Conservation (phyloP, 2,329 filamentous ascomycete genomes). For the Fusarium decemcellulare region DNA sequence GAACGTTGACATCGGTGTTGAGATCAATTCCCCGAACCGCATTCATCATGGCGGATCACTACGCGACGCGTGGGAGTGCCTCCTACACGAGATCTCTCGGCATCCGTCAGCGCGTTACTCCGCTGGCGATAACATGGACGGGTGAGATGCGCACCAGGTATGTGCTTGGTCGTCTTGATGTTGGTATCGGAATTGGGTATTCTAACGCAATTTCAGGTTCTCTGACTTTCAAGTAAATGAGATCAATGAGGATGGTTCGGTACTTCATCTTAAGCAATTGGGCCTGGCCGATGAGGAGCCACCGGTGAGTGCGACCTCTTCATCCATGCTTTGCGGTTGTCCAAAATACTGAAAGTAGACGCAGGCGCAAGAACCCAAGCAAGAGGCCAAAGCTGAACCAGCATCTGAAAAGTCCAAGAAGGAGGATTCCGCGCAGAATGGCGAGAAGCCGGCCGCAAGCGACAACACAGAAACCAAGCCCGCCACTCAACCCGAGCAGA, state of each 20-base stretch:
- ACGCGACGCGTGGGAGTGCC: slow-evolving; percentile 49
- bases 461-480: slow-evolving; percentile 37
- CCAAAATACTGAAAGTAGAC: slow-evolving; percentile 23
- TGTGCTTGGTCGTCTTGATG: slow-evolving; percentile 15
- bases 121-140: slow-evolving; percentile 54
- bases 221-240: slow-evolving; percentile 96
- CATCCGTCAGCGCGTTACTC: slow-evolving; percentile 57
- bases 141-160: slow-evolving; percentile 58
- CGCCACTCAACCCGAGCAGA: slow-evolving; percentile 36
- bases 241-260: slow-evolving; percentile 81
- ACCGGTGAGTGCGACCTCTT: slow-evolving; percentile 19
- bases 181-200: slow-evolving; percentile 2
- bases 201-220: slow-evolving; percentile 67
- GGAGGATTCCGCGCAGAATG: slow-evolving; percentile 27
- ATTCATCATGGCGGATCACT: slow-evolving; percentile 51
- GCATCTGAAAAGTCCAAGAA: slow-evolving; percentile 26
- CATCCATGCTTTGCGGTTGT: neutral
- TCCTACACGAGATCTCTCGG: slow-evolving; percentile 55
- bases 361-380: slow-evolving; percentile 32
- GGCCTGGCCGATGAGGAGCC: slow-evolving; percentile 44
- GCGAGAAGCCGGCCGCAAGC: slow-evolving; percentile 32
- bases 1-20: slow-evolving; percentile 16
- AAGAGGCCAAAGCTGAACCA: slow-evolving; percentile 27
- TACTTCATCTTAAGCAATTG: slow-evolving; percentile 77
- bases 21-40: slow-evolving; percentile 8